phyloP scores from a whole-genome alignment of 306 rosid species.

The Corylus americana region DNA sequence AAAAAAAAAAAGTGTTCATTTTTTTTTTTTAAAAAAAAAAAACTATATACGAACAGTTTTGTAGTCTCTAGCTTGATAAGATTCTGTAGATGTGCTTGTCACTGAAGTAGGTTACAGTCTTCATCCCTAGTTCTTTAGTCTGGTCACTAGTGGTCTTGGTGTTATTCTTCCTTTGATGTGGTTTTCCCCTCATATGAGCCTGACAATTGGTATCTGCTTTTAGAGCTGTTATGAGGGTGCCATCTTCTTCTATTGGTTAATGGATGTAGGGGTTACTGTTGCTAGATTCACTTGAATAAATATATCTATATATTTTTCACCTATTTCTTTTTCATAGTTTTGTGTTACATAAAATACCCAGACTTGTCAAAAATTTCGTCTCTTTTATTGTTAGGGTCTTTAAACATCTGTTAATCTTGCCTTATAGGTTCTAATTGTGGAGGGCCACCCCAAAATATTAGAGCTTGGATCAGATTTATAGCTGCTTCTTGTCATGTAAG shows the following conservation, averaged over 20 bases:
- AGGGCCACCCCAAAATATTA: constrained; percentile 77
- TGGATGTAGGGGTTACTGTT: neutral
- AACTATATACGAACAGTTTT: neutral
- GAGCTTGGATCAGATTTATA: constrained; percentile 70
- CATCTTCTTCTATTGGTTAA: neutral
- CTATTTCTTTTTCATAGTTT: neutral
- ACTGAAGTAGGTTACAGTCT: neutral
- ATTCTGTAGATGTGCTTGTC: neutral
- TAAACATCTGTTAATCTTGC: constrained; percentile 17
- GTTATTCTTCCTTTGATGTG: neutral
- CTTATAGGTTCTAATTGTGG: constrained; percentile 58
- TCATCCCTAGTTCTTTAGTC: neutral
- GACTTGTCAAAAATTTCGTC: neutral
- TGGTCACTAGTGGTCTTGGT: neutral
- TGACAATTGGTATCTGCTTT: neutral
- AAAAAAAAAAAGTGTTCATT: neutral
- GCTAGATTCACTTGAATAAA: neutral
- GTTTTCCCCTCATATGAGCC: neutral
- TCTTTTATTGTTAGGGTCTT: constrained; percentile 8
- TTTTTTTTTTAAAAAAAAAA: too few species aligned
- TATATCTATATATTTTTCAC: neutral
- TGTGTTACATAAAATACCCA: neutral
- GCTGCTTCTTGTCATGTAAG: constrained; percentile 63
- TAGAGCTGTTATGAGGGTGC: neutral
- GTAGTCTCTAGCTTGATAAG: neutral